phyloP scores from a whole-genome alignment of 108 stramenopile genomes.

The Cyclotella baltica region DNA sequence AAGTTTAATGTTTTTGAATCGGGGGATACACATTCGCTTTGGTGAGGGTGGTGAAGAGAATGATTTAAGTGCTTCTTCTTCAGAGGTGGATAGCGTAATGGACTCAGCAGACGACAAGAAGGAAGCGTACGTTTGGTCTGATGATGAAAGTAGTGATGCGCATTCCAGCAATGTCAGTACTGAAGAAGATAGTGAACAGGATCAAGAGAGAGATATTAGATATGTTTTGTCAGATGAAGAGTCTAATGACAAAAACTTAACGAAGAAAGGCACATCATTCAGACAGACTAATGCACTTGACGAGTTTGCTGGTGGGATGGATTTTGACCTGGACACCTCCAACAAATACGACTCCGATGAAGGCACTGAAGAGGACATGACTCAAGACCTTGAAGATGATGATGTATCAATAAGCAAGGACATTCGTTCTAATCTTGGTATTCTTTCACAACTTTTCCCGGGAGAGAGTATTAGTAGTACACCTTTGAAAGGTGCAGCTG shows the following conservation, averaged over 20 bases:
- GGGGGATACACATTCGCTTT: constrained; percentile 75
- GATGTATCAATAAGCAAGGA: constrained; percentile 42
- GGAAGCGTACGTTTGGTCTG: constrained; percentile 50
- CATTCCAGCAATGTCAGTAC: too few relatives aligned
- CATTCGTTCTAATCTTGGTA: constrained; percentile 63
- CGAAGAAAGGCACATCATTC: background rate
- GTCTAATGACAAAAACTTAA: background rate
- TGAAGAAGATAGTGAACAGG: constrained; percentile 10
- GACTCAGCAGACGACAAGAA: background rate
- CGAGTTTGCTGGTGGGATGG: constrained; percentile 64
- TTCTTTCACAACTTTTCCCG: constrained; percentile 28
- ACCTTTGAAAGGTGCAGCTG: constrained; percentile 60
- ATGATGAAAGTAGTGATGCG: constrained; percentile 23
- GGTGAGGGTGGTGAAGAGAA: background rate
- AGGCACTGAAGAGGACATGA: constrained; percentile 11
- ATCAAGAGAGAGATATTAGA: constrained; percentile 18
- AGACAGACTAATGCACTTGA: constrained; percentile 27
- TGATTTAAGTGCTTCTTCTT: constrained; percentile 19
- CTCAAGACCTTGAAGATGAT: constrained; percentile 21
- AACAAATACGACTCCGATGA: constrained; percentile 39
- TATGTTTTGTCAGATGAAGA: constrained; percentile 15
- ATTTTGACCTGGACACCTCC: constrained; percentile 24
- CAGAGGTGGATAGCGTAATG: constrained; percentile 25
- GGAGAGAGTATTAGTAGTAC: constrained; percentile 35
- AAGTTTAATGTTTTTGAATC: constrained; percentile 51